Conservation (phyloP, 129 eudicot species). For the Logfia minima region DNA sequence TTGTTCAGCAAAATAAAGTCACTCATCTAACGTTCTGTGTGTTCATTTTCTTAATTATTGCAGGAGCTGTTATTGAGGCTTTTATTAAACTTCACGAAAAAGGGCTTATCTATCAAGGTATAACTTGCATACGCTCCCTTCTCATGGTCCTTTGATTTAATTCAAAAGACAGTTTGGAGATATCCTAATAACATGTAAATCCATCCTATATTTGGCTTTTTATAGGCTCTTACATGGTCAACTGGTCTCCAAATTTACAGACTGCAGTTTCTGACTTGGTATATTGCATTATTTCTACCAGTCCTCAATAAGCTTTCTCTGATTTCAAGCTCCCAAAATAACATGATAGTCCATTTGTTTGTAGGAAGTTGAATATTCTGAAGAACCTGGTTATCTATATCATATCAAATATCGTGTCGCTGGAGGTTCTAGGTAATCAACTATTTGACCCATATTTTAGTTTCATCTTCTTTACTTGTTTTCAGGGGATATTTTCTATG, state of each 20-base stretch:
- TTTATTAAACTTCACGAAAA: constrained; percentile 91
- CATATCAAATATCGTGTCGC: constrained; percentile 98
- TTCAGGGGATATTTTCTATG: background rate
- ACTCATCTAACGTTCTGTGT: constrained; percentile 25
- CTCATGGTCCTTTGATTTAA: background rate
- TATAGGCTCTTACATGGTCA: constrained; percentile 98
- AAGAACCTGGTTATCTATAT: constrained; percentile 92
- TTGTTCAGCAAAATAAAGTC: background rate
- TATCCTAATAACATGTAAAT: background rate
- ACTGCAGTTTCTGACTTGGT: constrained; percentile 99
- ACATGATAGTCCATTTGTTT: constrained; percentile 10
- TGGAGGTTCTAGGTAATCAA: constrained; percentile 82
- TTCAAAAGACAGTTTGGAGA: background rate
- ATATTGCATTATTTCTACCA: constrained; percentile 25
- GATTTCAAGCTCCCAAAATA: constrained; percentile 13
- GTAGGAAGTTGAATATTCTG: constrained; percentile 98
- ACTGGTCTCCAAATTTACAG: constrained; percentile 97
- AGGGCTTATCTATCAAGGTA: constrained; percentile 98
- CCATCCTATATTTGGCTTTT: constrained; percentile 14
- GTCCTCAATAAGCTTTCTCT: background rate
- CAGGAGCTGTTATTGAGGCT: constrained; percentile 96
- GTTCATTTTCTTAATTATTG: constrained; percentile 15
- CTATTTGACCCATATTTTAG: background rate
- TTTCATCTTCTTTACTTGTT: background rate
- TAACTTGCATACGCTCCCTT: constrained; percentile 1